Conservation (phyloP, 2,329 filamentous ascomycete genomes). For the Drechslerella dactyloides region DNA sequence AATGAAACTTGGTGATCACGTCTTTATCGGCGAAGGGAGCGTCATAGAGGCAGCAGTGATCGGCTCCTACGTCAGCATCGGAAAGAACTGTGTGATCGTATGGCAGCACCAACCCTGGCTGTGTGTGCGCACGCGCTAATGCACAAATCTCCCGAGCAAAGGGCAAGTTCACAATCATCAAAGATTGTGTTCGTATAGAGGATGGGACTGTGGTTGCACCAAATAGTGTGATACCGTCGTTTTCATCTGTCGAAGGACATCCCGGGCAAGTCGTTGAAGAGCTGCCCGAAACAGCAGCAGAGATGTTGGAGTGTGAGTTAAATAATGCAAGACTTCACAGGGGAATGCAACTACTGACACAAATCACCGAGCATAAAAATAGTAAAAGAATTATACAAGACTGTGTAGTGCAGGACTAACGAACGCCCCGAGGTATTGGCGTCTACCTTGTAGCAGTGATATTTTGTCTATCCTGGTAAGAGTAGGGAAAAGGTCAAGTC, state of each 20-base stretch:
- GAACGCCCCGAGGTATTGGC: too few species aligned
- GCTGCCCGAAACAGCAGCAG: conserved; percentile 71
- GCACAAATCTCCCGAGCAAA: conserved; percentile 8
- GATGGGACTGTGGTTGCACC: conserved; percentile 83
- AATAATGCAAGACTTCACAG: background rate
- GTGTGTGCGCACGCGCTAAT: background rate
- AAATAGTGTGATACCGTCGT: conserved; percentile 90
- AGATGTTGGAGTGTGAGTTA: conserved; percentile 54
- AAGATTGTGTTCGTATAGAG: conserved; percentile 87
- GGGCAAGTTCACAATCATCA: conserved; percentile 71
- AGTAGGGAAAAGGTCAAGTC: background rate
- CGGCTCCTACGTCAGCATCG: conserved; percentile 85
- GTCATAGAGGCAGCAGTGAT: conserved; percentile 84
- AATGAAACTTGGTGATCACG: conserved; percentile 90
- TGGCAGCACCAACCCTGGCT: background rate
- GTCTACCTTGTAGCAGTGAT: too few species aligned
- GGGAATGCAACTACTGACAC: background rate
- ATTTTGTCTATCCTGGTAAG: too few species aligned
- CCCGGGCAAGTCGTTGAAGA: conserved; percentile 83
- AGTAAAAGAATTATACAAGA: conserved; percentile 48
- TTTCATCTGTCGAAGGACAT: conserved; percentile 84
- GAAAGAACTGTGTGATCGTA: conserved; percentile 72
- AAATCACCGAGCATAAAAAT: background rate
- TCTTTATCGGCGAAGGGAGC: conserved; percentile 78
- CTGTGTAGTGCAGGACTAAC: conserved; percentile 8